phyloP scores from a whole-genome alignment of 2,329 filamentous ascomycete species.

The Parafenestella ontariensis region DNA sequence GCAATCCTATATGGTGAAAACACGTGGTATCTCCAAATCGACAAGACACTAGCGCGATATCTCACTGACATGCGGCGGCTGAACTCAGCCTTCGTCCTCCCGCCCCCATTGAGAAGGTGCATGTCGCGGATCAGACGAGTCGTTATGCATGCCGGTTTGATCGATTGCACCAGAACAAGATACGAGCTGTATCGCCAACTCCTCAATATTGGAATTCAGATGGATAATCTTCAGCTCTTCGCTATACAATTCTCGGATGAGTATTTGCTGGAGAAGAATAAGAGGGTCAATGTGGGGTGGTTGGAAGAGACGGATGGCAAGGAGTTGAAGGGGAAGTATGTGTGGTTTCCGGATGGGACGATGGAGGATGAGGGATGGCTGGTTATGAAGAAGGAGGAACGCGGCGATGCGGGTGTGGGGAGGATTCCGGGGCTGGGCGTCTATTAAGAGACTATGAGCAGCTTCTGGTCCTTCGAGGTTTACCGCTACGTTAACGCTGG shows the following conservation, averaged over 20 bases:
- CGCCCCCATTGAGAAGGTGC: not conserved
- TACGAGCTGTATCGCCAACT: not conserved
- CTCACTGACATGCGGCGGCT: not conserved
- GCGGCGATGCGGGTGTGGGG: not conserved
- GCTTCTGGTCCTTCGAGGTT: not conserved
- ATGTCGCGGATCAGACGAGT: conserved; percentile 1
- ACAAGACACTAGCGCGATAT: not conserved
- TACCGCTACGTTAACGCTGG: too few relatives aligned
- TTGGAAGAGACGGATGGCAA: not conserved
- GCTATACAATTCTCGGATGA: not conserved
- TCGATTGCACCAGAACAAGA: not conserved
- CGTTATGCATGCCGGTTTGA: not conserved
- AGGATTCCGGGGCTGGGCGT: not conserved
- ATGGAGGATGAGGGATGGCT: not conserved
- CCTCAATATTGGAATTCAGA: not conserved
- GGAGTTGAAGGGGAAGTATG: not conserved
- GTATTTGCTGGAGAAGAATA: not conserved
- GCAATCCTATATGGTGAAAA: not conserved
- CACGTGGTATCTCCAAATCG: not conserved
- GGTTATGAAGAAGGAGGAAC: not conserved
- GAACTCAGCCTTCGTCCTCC: not conserved
- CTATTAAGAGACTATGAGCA: not conserved
- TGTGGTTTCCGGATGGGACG: not conserved
- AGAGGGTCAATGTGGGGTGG: not conserved
- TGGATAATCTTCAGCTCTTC: not conserved